Base-by-base conservation (phyloP, 2,329 filamentous ascomycete genomes). In the Pseudofabraea citricarpa region DNA sequence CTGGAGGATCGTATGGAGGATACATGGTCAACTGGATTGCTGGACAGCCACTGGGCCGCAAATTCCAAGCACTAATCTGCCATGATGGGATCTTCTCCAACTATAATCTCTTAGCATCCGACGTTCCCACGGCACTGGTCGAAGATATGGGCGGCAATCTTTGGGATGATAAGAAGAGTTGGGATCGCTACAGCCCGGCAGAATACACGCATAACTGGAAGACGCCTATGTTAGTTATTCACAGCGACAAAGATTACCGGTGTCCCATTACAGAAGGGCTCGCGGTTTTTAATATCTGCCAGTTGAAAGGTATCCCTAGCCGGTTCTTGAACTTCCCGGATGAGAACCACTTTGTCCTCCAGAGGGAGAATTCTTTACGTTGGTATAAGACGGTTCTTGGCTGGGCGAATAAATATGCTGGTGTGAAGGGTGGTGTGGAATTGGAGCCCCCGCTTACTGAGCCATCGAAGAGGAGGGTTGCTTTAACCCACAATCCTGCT, bases 1-100 rank as follows among this genome's bases (percentile, higher is more conserved):
- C 87, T 1, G 87, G 87, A 6, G 86, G 84, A 1, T 82, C 77
- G 4, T 87, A 85, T 52, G 83, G 83, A 19, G 83, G 83, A 7
- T 86, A 80, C 58, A 87, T 87, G 83, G 81, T 85, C 52, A 85
- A 93, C 62, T 94, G 90, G 88, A 88, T 95, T 56, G 87, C 95
- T 64, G 90, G 90, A 10, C 83, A 91, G 48, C 74, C 79, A 0
- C 74, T 95, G 0, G 90, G 87, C 18, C 79, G 86, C 27, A 79
- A 83, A 53, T 93, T 95, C 75, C 87, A 87, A 63, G 88, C 88
- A 0, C 73, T 95, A 5, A 87, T 94, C 24, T 87, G 81, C 57
- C 88, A 94, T 60, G 87, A 93, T 54, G 88, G 88, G 36, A 82
- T 89, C 44, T 90, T 89, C 63, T 40, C 40, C 9, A 15, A 20